A percentile compares a stretch with the other conserved stretches of the same genome.
phyloP scores from a whole-genome alignment of 1,284 basidiomycete species.

The Ganoderma multipileum region DNA sequence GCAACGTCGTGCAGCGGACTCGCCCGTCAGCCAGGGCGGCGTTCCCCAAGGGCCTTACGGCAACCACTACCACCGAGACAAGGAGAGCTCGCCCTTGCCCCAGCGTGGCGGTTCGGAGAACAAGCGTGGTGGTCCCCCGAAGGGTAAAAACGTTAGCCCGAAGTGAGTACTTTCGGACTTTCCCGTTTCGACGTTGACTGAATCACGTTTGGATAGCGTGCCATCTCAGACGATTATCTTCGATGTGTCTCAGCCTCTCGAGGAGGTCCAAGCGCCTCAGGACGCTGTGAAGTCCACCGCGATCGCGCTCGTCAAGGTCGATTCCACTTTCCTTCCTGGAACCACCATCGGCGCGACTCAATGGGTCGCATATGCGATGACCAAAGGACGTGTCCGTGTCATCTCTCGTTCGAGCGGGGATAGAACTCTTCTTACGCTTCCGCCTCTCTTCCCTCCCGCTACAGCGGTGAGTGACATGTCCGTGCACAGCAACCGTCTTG shows the following conservation, averaged over 20 bases:
- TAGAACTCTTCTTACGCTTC: constrained; percentile 80
- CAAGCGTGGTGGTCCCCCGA: constrained; percentile 45
- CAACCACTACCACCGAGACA: constrained; percentile 56
- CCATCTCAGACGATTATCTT: constrained; percentile 68
- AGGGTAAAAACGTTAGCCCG: constrained; percentile 62
- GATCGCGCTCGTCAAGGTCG: constrained; percentile 84
- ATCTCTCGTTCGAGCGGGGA: constrained; percentile 86
- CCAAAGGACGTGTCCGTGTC: constrained; percentile 84
- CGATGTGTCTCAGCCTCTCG: constrained; percentile 73
- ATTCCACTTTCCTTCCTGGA: constrained; percentile 79
- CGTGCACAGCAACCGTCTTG: constrained; percentile 79
- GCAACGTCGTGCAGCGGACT: constrained; percentile 40
- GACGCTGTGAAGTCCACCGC: constrained; percentile 82
- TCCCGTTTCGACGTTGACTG: background rate
- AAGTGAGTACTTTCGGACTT: constrained; percentile 47
- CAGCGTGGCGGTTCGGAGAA: constrained; percentile 43
- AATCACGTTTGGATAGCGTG: constrained; percentile 16
- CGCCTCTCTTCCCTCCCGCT: constrained; percentile 62
- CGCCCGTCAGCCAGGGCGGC: constrained; percentile 49
- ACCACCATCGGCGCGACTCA: constrained; percentile 86
- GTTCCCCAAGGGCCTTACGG: constrained; percentile 49
- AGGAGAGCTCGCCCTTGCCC: constrained; percentile 73
- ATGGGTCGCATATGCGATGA: constrained; percentile 91
- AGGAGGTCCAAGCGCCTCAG: constrained; percentile 73
- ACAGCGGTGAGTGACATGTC: constrained; percentile 84